These are phyloP conservation scores for Exophiala dermatitidis DNA, from an alignment of 2,329 filamentous ascomycete genomes.

Conservation along the genomic window DNA sequence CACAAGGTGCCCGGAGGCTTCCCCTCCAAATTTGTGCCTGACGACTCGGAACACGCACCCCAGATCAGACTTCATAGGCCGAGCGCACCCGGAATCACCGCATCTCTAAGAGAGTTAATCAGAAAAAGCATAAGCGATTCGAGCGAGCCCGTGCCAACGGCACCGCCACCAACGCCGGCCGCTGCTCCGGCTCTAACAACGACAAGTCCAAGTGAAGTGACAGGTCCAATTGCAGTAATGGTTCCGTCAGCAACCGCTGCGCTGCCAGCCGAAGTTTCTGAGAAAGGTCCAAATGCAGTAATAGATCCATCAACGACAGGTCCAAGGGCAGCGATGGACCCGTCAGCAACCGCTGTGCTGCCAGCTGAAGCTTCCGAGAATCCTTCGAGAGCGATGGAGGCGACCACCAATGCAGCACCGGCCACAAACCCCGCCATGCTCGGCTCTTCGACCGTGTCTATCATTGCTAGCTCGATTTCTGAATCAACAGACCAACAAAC, in stretches of 20 bases:
- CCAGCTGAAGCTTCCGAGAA: neutral
- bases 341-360: neutral
- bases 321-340: neutral
- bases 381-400: neutral
- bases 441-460: neutral
- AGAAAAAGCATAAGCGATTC: neutral
- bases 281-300: too few species aligned
- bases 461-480: neutral
- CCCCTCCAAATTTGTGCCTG: neutral
- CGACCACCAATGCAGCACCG: neutral
- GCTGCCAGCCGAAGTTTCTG: neutral
- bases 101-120: neutral
- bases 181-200: neutral
- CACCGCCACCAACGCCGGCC: constrained; percentile 3
- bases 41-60: constrained; percentile 1
- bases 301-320: neutral
- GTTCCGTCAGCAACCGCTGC: neutral
- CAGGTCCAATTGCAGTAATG: neutral
- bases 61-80: constrained; percentile 18
- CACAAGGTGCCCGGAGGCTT: neutral
- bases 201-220: neutral
- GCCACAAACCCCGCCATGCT: neutral
- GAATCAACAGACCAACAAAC: neutral
- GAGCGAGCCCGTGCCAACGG: constrained; percentile 1
- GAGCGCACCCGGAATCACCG: constrained; percentile 12